A percentile compares a stretch with the other conserved stretches of the same genome.
Evolutionary conservation across 2,329 filamentous ascomycete genomes (phyloP).

Genomic region (Graphiopsis chlorocephala): DNA sequence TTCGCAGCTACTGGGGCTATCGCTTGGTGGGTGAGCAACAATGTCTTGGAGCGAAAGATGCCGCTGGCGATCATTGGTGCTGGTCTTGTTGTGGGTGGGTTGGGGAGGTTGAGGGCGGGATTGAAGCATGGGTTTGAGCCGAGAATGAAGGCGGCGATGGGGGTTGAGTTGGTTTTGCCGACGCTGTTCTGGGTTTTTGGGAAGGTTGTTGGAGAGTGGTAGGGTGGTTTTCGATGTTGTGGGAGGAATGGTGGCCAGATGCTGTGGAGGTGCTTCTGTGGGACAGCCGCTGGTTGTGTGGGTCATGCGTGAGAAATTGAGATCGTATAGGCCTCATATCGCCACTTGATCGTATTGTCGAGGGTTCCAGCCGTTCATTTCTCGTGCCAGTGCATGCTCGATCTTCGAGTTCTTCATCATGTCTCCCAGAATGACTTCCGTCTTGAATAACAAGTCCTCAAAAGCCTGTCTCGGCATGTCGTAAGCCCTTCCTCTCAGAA

Average conservation of each 20-base stretch:
- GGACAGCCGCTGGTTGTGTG: not conserved
- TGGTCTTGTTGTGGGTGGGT: not conserved
- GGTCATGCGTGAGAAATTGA: not conserved
- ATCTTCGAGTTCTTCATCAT: constrained; percentile 3
- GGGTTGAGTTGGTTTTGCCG: not conserved
- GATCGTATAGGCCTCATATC: not conserved
- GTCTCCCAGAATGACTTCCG: constrained; percentile 1
- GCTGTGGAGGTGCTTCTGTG: not conserved
- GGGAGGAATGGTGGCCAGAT: not conserved
- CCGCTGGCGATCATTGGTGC: not conserved
- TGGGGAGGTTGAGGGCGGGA: not conserved
- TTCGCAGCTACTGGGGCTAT: not conserved
- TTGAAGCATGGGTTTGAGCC: constrained; percentile 2
- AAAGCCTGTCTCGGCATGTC: constrained; percentile 7
- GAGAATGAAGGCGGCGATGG: not conserved
- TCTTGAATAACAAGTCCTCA: not conserved
- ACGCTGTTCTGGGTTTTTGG: not conserved
- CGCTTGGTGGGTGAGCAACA: constrained; percentile 1
- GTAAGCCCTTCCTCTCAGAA: not conserved
- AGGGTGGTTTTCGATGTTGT: not conserved
- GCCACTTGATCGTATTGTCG: not conserved
- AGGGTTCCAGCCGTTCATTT: constrained; percentile 5
- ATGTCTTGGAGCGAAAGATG: not conserved
- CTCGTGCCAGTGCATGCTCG: not conserved
- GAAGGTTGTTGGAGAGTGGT: not conserved